Percentiles rank a stretch among this genome's conserved stretches.
These are phyloP conservation scores for Fusarium oxysporum DNA, from an alignment of 2,329 filamentous ascomycete species.

Conservation along the genomic window DNA sequence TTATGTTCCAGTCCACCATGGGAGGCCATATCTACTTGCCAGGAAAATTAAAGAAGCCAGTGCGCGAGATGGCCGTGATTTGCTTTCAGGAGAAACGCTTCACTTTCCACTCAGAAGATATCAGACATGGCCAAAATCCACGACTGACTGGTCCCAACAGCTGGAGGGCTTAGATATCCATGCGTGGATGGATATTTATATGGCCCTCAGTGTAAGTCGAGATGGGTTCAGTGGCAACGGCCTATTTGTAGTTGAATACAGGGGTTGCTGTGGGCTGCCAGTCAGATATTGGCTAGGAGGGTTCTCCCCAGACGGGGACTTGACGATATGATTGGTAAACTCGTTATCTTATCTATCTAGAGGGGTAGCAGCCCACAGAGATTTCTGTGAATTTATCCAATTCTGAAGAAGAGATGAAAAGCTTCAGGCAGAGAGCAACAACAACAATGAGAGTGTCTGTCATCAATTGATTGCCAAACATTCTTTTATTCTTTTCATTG, in stretches of 20 bases:
- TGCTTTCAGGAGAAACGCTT: background rate
- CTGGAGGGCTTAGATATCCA: background rate
- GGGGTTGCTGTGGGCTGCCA: background rate
- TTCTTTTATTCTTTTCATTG: background rate
- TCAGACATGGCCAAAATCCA: background rate
- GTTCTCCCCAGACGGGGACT: constrained; percentile 9
- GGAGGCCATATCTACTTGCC: background rate
- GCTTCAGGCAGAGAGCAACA: background rate
- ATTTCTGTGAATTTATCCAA: constrained; percentile 20
- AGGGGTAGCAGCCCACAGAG: constrained; percentile 13
- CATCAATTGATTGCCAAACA: background rate
- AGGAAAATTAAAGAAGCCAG: background rate
- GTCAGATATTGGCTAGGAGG: background rate
- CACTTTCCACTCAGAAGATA: background rate
- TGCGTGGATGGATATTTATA: background rate
- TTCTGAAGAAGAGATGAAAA: background rate
- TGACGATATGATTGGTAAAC: constrained; percentile 14
- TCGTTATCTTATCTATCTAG: constrained; percentile 23
- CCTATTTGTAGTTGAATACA: constrained; percentile 2
- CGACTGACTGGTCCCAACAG: background rate
- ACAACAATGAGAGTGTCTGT: background rate
- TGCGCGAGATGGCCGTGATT: background rate
- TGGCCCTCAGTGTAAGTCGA: background rate
- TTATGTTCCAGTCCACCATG: background rate
- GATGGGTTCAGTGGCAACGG: background rate